Evolutionary conservation across 257 asterid species (phyloP).

Genomic region (Solanum chmielewskii): DNA sequence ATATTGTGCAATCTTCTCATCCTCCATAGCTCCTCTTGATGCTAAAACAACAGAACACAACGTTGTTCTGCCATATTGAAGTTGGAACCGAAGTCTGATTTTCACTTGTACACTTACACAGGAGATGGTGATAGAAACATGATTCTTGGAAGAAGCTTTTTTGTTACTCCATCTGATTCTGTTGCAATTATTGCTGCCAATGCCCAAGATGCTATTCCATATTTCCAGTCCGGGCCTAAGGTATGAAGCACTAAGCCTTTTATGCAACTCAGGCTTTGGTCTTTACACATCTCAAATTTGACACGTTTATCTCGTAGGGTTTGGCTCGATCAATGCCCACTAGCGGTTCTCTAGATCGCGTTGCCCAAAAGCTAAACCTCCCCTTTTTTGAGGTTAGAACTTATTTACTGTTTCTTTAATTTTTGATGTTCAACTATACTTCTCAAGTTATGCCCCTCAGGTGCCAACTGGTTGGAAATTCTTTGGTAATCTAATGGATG

Average conservation of each 20-base stretch:
- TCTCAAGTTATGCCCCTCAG: slow-evolving; percentile 16
- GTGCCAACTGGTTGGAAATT: slow-evolving; percentile 99
- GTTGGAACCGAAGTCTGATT: not conserved
- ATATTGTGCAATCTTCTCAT: not conserved
- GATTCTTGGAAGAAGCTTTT: slow-evolving; percentile 85
- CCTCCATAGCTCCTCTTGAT: not conserved
- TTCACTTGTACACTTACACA: slow-evolving; percentile 15
- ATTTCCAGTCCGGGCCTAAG: slow-evolving; percentile 77
- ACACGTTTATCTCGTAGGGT: slow-evolving; percentile 37
- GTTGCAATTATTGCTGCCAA: slow-evolving; percentile 96
- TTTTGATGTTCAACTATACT: not conserved
- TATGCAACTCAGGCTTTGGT: not conserved
- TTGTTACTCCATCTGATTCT: slow-evolving; percentile 97
- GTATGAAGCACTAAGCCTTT: slow-evolving; percentile 15
- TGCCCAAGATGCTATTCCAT: slow-evolving; percentile 81
- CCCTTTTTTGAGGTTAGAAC: slow-evolving; percentile 68
- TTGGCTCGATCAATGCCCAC: slow-evolving; percentile 99
- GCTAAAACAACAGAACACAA: not conserved
- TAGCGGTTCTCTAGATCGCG: slow-evolving; percentile 96
- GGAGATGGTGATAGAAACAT: slow-evolving; percentile 99
- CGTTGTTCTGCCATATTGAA: not conserved
- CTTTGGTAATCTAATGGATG: slow-evolving; percentile 97
- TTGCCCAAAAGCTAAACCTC: slow-evolving; percentile 69
- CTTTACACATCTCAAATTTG: not conserved
- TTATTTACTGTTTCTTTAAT: not conserved